phyloP scores from a whole-genome alignment of 208 protist species.

The Endotrypanum monterogeii region DNA sequence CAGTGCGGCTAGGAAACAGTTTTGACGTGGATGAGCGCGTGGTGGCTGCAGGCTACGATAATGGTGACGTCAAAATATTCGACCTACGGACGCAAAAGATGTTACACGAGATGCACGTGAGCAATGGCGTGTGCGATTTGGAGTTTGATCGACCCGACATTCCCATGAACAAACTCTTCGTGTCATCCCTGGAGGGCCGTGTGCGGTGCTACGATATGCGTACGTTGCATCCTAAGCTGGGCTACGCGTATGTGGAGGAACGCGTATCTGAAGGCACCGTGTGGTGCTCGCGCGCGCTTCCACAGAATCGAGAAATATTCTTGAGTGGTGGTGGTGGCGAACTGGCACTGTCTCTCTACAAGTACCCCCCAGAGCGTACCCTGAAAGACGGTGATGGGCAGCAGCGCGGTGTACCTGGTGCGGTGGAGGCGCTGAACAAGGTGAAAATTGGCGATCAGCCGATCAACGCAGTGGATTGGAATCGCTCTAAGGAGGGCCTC shows the following conservation, averaged over 20 bases:
- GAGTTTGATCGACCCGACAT: slow-evolving; percentile 94
- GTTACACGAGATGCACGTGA: slow-evolving; percentile 92
- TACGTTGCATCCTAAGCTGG: slow-evolving; percentile 81
- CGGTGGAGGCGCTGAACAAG: slow-evolving; percentile 80
- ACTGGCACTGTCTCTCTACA: slow-evolving; percentile 88
- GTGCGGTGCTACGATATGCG: slow-evolving; percentile 90
- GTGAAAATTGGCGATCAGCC: slow-evolving; percentile 87
- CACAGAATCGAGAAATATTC: slow-evolving; percentile 94
- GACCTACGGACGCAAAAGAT: slow-evolving; percentile 92
- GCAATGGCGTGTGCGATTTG: slow-evolving; percentile 92
- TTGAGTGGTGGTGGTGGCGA: slow-evolving; percentile 87
- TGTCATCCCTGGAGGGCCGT: slow-evolving; percentile 86
- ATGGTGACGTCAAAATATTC: slow-evolving; percentile 96
- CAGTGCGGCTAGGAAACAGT: slow-evolving; percentile 93
- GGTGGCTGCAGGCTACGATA: slow-evolving; percentile 94
- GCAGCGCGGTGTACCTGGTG: slow-evolving; percentile 75
- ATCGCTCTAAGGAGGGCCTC: slow-evolving; percentile 77
- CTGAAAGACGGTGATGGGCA: slow-evolving; percentile 73
- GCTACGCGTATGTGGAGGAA: slow-evolving; percentile 90
- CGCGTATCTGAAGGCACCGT: slow-evolving; percentile 83
- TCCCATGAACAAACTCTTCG: slow-evolving; percentile 94
- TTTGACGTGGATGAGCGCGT: slow-evolving; percentile 87
- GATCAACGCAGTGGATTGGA: slow-evolving; percentile 89
- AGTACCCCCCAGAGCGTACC: slow-evolving; percentile 85
- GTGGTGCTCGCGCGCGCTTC: slow-evolving; percentile 85